phyloP scores from a whole-genome alignment of 768 basidiomycete species.

The Pleurotus giganteus region DNA sequence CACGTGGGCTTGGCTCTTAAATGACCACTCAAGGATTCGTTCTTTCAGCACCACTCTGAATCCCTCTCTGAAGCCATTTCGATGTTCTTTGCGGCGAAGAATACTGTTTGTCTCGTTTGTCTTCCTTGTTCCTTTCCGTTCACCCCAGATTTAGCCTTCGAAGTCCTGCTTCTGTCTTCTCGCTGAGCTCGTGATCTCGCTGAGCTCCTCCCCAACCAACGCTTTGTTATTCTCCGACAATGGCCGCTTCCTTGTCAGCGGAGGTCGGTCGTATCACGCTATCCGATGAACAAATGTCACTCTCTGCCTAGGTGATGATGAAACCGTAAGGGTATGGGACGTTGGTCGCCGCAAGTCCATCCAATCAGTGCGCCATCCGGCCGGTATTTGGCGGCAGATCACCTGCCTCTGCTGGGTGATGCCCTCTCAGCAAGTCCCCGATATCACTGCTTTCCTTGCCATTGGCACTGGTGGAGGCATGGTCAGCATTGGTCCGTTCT shows the following conservation, averaged over 20 bases:
- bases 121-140: too few species aligned
- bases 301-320: background rate
- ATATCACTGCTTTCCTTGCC: background rate
- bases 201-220: background rate
- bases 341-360: background rate
- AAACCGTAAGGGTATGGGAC: background rate
- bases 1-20: too few species aligned
- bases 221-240: background rate
- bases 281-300: background rate
- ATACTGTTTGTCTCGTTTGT: too few species aligned
- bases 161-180: too few species aligned
- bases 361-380: background rate
- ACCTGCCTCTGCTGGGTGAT: background rate
- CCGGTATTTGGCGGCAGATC: background rate
- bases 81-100: too few species aligned
- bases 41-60: too few species aligned
- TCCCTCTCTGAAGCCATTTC: too few species aligned
- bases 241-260: background rate
- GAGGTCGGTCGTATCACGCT: background rate
- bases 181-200: background rate
- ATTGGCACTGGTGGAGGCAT: background rate
- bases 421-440: background rate
- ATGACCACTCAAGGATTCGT: too few species aligned
- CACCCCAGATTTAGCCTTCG: too few species aligned
- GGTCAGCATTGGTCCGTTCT: background rate